Evolutionary conservation across 2,329 filamentous ascomycete genomes (phyloP).

Genomic region (Colletotrichum sp.): DNA sequence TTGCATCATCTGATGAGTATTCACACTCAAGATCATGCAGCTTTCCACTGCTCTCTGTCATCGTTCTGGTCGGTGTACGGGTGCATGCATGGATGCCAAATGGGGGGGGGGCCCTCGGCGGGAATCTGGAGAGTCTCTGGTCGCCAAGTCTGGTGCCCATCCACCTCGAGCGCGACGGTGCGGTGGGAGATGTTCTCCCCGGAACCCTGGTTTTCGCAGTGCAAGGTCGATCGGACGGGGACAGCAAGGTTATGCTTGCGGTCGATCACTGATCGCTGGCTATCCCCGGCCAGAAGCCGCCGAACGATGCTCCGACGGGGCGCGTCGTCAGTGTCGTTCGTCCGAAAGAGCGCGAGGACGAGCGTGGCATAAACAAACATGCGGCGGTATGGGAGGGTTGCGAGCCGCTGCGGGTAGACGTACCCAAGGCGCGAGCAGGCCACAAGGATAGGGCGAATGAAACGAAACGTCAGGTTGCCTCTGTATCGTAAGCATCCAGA

Average conservation of each 20-base stretch:
- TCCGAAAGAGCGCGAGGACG: not conserved
- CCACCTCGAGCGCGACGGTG: slow-evolving; percentile 10
- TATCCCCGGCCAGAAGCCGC: not conserved
- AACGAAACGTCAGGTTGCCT: not conserved
- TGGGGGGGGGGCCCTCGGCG: not conserved
- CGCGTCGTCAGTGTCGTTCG: not conserved
- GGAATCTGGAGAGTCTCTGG: not conserved
- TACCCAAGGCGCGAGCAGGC: not conserved
- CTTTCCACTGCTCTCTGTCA: slow-evolving; percentile 5
- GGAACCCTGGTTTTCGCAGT: slow-evolving; percentile 4
- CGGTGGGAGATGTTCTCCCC: slow-evolving; percentile 14
- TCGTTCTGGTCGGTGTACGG: slow-evolving; percentile 7
- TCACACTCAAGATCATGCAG: slow-evolving; percentile 3
- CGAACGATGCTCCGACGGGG: not conserved
- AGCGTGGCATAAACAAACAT: not conserved
- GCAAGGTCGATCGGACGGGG: not conserved
- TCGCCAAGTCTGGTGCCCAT: not conserved
- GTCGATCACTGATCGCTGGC: slow-evolving; percentile 17
- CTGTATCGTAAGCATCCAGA: not conserved
- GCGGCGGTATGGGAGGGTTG: not conserved
- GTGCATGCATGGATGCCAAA: not conserved
- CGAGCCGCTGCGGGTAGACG: not conserved
- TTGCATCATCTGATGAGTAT: slow-evolving; percentile 3
- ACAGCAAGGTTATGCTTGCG: slow-evolving; percentile 15
- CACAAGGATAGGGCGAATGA: not conserved